A percentile compares a stretch with the other conserved stretches of the same genome.
These are phyloP conservation scores for Botrytis tulipae DNA, from an alignment of 2,329 filamentous ascomycete genomes.

Conservation along the genomic window DNA sequence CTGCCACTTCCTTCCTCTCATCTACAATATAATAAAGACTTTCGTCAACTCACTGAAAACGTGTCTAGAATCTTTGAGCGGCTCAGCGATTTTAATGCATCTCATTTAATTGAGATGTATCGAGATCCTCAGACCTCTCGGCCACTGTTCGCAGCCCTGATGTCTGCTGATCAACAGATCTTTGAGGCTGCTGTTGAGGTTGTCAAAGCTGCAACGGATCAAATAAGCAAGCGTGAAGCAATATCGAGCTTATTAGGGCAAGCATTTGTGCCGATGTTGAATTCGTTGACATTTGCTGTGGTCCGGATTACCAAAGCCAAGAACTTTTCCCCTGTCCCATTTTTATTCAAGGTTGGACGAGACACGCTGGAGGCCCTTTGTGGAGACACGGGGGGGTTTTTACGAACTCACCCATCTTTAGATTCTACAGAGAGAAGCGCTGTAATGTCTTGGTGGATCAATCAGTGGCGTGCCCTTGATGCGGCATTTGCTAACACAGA, in stretches of 20 bases:
- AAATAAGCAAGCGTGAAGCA: slow-evolving; percentile 54
- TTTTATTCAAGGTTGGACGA: slow-evolving; percentile 55
- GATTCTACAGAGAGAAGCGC: slow-evolving; percentile 44
- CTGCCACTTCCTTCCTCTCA: slow-evolving; percentile 53
- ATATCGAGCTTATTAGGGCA: slow-evolving; percentile 47
- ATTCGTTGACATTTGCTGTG: slow-evolving; percentile 46
- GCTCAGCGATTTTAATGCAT: slow-evolving; percentile 70
- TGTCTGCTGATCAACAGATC: slow-evolving; percentile 76
- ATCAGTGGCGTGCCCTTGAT: slow-evolving; percentile 77
- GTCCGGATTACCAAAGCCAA: slow-evolving; percentile 44
- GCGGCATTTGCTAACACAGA: slow-evolving; percentile 83
- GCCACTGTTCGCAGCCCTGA: slow-evolving; percentile 73
- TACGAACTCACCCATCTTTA: slow-evolving; percentile 33
- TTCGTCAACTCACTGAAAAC: slow-evolving; percentile 58
- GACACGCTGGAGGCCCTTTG: slow-evolving; percentile 57
- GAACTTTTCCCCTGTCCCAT: slow-evolving; percentile 57
- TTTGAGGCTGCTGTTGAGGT: slow-evolving; percentile 79
- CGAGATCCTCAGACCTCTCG: slow-evolving; percentile 65
- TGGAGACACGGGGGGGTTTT: slow-evolving; percentile 56
- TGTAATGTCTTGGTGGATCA: slow-evolving; percentile 70
- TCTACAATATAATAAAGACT: slow-evolving; percentile 73
- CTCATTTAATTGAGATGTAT: slow-evolving; percentile 69
- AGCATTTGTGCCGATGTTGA: slow-evolving; percentile 47
- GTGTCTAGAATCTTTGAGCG: slow-evolving; percentile 75
- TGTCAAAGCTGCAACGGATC: slow-evolving; percentile 76